Evolutionary conservation across 164 flowering plant species (phyloP).

Genomic region (Amborella trichopoda): DNA sequence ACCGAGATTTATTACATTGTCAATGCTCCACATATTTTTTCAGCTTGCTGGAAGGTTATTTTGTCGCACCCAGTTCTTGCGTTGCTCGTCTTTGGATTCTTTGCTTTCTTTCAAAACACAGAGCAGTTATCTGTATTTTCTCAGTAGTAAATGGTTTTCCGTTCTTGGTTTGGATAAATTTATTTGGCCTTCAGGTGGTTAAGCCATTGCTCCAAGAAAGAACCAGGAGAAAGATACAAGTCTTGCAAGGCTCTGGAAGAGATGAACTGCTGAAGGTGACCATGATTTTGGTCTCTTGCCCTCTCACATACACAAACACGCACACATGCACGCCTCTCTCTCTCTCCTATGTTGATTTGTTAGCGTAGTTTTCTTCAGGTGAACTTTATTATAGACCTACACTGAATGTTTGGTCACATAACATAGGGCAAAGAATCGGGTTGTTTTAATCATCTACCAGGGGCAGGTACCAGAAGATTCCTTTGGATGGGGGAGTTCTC

Average conservation of each 20-base stretch:
- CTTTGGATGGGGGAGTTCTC: no score
- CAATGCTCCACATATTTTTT: conserved; percentile 67
- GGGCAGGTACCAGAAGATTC: no score
- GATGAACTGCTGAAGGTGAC: conserved; percentile 59
- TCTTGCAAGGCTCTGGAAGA: conserved; percentile 44
- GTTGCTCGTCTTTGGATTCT: neutral
- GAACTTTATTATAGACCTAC: no score
- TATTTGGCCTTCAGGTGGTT: conserved; percentile 30
- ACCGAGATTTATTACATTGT: conserved; percentile 72
- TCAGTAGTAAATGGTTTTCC: no score
- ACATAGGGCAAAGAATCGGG: no score
- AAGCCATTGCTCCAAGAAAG: conserved; percentile 69
- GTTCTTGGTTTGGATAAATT: no score
- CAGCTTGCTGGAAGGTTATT: conserved; percentile 84
- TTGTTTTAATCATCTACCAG: no score
- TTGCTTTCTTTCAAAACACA: neutral
- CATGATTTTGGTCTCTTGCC: neutral
- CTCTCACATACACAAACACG: no score
- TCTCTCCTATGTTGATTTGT: no score
- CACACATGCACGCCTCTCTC: no score
- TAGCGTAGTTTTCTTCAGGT: no score
- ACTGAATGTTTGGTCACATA: no score
- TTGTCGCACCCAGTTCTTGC: neutral
- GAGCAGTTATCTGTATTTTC: neutral
- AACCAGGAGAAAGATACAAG: conserved; percentile 49